Conservation (phyloP, 169 alveolate genomes). For the Eimeria tenella region DNA sequence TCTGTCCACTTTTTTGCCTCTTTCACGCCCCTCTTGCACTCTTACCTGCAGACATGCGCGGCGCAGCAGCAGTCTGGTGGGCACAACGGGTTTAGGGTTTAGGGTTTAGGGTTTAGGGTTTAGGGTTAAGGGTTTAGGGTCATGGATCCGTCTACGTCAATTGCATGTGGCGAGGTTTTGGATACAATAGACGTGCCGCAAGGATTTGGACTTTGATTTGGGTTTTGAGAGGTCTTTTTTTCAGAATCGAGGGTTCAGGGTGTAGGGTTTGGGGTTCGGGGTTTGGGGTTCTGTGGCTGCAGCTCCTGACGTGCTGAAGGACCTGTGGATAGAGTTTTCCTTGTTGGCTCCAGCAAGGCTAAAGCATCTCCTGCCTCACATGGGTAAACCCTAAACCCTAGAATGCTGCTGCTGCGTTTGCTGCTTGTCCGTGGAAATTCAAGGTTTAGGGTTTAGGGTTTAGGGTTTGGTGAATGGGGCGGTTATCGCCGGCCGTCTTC, state of each 20-base stretch:
- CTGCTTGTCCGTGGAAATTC: neutral
- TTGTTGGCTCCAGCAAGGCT: conserved; percentile 77
- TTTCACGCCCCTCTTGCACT: conserved; percentile 36
- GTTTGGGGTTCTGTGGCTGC: neutral
- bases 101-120: conserved; percentile 33
- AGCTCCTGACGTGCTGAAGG: conserved; percentile 58
- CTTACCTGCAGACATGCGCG: conserved; percentile 54
- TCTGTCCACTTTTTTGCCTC: conserved; percentile 49
- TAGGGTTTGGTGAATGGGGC: neutral
- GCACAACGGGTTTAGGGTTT: neutral
- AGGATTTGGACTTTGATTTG: too few relatives aligned
- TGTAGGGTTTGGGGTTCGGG: neutral
- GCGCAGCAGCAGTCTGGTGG: conserved; percentile 64
- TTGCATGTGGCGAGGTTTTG: too few relatives aligned
- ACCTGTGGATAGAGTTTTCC: conserved; percentile 69
- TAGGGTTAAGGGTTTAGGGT: neutral
- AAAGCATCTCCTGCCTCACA: conserved; percentile 76
- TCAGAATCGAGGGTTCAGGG: neutral
- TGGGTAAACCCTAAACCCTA: conserved; percentile 47
- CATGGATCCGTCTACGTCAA: neutral
- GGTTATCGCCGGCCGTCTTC: too few relatives aligned
- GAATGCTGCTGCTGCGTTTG: neutral
- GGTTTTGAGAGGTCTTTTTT: too few relatives aligned
- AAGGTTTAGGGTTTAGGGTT: neutral
- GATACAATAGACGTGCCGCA: neutral